Base-by-base conservation (phyloP, 2,329 filamentous ascomycete genomes). In the Phoma sp. region DNA sequence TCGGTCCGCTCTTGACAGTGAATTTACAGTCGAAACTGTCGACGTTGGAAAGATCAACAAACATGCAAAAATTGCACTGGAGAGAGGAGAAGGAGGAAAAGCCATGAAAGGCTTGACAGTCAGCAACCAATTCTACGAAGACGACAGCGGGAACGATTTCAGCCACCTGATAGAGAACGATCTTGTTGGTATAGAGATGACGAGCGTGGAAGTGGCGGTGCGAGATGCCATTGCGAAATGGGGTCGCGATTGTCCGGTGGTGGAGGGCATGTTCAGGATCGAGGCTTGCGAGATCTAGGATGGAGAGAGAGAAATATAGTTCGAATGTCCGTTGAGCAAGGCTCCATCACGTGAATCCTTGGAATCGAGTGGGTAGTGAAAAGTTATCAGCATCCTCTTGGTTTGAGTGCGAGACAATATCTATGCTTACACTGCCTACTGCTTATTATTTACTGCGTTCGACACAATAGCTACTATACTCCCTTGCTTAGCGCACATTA, bases 51-150 rank as follows among this genome's bases (percentile, higher is more conserved):
- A 60, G 21, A 73, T 76, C 49, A 67, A 71, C 21, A 50, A 61
- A 21, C 56, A 73, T 25, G 65, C 72, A 8, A 55, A 46, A 19
- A 61, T 63, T 22, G 67, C 70, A 15, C 39, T 75, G 27, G 67
- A 67, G 19, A 58, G 51, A 25, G 71, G 72, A 4, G 68, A 73
- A 25, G 31, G 49, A 1, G 56, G 3, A 9, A 69, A 64, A 43
- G 70, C 69, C 1, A 69, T 74, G 59, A 69, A 67, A 37, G 72
- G 73, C 0, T 48, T 75, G 38, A 55, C 63, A 1, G 27, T 74
- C 17, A 67, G 63, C 46, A 65, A 67, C 37, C 71, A 76, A 47
- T 76, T 74, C 32, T 71, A 70, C n/a, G 72, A 73, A 38, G 66
- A 47, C 3, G 64, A 71, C 25, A 61, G 55, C 29, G 65, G 53